Conservation (phyloP, 2,329 filamentous ascomycete genomes). For the Fusarium sp. region DNA sequence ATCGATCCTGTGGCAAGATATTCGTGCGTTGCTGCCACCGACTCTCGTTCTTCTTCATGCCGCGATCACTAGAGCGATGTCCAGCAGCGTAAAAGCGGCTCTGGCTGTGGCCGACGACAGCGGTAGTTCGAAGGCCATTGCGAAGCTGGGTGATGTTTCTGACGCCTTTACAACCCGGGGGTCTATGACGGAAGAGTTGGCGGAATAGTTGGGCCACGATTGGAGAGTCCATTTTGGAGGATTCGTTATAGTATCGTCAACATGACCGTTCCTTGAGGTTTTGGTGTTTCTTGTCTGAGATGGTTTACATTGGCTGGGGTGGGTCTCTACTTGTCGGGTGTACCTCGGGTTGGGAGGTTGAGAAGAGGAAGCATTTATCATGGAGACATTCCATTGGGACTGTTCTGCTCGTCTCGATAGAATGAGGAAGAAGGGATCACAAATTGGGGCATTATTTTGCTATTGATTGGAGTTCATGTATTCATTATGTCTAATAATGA, state of each 20-base stretch:
- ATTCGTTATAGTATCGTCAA: conserved; percentile 15
- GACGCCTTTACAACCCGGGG: conserved; percentile 52
- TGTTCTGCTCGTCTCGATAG: no score
- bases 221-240: conserved; percentile 79
- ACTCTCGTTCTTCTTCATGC: conserved; percentile 69
- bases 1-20: conserved; percentile 80
- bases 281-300: conserved; percentile 20
- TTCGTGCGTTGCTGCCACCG: conserved; percentile 89
- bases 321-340: conserved; percentile 41
- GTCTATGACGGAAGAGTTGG: conserved; percentile 80
- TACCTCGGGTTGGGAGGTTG: conserved; percentile 39
- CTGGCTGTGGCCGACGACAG: conserved; percentile 33
- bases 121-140: conserved; percentile 39
- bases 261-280: conserved; percentile 15
- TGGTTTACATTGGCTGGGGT: conserved; percentile 24
- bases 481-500: no score
- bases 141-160: conserved; percentile 44
- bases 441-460: no score
- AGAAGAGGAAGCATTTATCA: neutral
- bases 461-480: no score
- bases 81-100: conserved; percentile 48
- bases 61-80: conserved; percentile 53
- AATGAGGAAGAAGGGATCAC: no score
- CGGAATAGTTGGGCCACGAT: conserved; percentile 83
- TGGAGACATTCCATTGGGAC: conserved; percentile 6